Conservation (phyloP, 176 grass and related monocot genomes). For the Avena eriantha region DNA sequence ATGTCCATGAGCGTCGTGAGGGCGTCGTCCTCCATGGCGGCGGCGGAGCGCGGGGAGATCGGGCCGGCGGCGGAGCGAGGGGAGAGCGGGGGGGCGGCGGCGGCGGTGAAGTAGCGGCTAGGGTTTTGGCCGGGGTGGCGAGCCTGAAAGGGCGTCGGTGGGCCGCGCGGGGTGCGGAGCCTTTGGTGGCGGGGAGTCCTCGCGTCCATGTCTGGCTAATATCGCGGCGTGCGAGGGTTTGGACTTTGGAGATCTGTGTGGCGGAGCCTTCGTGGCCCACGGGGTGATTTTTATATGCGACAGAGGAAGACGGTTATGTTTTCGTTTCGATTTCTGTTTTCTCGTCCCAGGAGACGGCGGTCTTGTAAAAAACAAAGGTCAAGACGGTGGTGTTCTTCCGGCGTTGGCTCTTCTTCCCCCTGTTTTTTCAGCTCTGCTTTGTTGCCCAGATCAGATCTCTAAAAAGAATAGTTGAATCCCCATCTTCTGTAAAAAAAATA, state of each 20-base stretch:
- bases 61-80: neutral
- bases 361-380: neutral
- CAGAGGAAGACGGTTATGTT: neutral
- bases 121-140: constrained; percentile 41
- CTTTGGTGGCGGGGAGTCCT: constrained; percentile 33
- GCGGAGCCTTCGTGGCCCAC: neutral
- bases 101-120: neutral
- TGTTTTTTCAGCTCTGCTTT: neutral
- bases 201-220: constrained; percentile 31
- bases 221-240: constrained; percentile 18
- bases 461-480: neutral
- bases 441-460: neutral
- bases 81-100: neutral
- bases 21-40: constrained; percentile 55
- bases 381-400: neutral
- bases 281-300: constrained; percentile 5
- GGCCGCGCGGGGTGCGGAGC: constrained; percentile 41
- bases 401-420: neutral
- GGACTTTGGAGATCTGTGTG: constrained; percentile 44
- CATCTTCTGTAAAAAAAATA: neutral
- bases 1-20: constrained; percentile 62
- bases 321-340: neutral
- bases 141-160: neutral
- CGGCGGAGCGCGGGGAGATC: neutral
- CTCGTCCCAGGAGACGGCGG: neutral